Percentiles rank a stretch among this genome's conserved stretches.
phyloP scores from a whole-genome alignment of 257 asterid genomes.

The Echium plantagineum region DNA sequence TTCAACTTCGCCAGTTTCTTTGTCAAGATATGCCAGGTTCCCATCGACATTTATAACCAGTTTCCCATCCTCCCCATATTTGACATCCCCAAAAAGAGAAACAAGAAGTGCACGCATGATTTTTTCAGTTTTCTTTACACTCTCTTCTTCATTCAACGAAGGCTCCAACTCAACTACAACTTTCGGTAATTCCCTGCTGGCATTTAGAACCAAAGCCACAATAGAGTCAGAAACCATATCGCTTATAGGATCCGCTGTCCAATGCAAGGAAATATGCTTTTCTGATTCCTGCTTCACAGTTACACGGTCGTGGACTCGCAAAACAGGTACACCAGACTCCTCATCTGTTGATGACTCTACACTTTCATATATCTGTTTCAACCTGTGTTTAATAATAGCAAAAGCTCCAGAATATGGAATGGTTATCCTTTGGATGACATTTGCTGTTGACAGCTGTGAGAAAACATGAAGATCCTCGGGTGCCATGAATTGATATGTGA shows the following conservation, averaged over 20 bases:
- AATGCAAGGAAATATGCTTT: constrained; percentile 72
- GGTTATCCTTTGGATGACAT: constrained; percentile 69
- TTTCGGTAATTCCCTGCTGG: constrained; percentile 61
- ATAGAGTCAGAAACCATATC: constrained; percentile 95
- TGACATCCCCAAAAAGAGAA: constrained; percentile 83
- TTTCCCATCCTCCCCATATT: constrained; percentile 54
- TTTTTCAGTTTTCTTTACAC: constrained; percentile 55
- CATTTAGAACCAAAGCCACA: constrained; percentile 74
- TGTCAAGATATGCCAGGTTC: constrained; percentile 55
- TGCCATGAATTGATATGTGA: constrained; percentile 94
- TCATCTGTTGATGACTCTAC: constrained; percentile 70
- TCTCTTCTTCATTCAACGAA: constrained; percentile 37
- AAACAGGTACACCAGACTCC: constrained; percentile 60
- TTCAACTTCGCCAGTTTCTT: constrained; percentile 67
- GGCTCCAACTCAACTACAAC: constrained; percentile 53
- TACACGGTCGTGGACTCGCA: constrained; percentile 67
- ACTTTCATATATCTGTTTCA: constrained; percentile 81
- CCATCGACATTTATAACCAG: constrained; percentile 70
- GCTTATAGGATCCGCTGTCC: constrained; percentile 93
- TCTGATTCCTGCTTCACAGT: constrained; percentile 81
- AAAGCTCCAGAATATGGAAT: constrained; percentile 96
- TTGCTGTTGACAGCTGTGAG: constrained; percentile 88
- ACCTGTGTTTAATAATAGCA: constrained; percentile 74
- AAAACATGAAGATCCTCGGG: constrained; percentile 88
- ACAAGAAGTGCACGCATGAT: constrained; percentile 70